Evolutionary conservation across 208 protist species (phyloP), one percentile per base, ranked within the genome.

Genomic region (Acanthamoeba rhysodes): DNA sequence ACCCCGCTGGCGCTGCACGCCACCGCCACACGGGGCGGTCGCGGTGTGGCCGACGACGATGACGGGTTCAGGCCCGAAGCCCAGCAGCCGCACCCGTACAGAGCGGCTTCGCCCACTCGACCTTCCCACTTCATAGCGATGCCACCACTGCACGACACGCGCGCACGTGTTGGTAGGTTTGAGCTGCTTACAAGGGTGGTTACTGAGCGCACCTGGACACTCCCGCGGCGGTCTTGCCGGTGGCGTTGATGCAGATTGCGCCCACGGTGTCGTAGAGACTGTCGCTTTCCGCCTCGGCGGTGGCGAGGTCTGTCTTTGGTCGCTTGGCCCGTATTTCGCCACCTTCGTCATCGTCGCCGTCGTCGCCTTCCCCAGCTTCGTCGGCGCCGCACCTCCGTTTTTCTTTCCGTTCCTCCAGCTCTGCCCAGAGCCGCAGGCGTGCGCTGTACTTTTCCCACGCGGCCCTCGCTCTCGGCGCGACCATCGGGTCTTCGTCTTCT

Each of bases 81-180:
- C 74, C 74, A 82, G 22, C 74, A 82, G 74, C 74, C 74, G 41
- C 74, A 53, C 29, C 74, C 74, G n/a, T 82, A 82, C 6, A 82
- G 37, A 8, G 74, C 74, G 20, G 74, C 74, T 27, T 82, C 74
- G 41, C 74, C 74, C 18, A 82, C 74, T 9, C 74, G 74, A 10
- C 74, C 74, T 10, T 50, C 41, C 32, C 41, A 50, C 41, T 82
- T 82, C 37, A 82, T 41, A 37, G 74, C 32, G 18, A 82, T 82
- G 74, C 74, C 74, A 20, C 74, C 74, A 41, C 74, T 82, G 32
- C 45, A 48, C 45, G 2, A 48, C 45, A 48, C 45, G 45, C 45
- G 45, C 45, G 45, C 0, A 7, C 10, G 0, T 2, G 45, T 48
- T 1, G 10, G 45, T 12, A 4, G 45, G 45, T 41, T 41, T 41